phyloP scores from a whole-genome alignment of 768 basidiomycete genomes.

The Suillus weaverae region DNA sequence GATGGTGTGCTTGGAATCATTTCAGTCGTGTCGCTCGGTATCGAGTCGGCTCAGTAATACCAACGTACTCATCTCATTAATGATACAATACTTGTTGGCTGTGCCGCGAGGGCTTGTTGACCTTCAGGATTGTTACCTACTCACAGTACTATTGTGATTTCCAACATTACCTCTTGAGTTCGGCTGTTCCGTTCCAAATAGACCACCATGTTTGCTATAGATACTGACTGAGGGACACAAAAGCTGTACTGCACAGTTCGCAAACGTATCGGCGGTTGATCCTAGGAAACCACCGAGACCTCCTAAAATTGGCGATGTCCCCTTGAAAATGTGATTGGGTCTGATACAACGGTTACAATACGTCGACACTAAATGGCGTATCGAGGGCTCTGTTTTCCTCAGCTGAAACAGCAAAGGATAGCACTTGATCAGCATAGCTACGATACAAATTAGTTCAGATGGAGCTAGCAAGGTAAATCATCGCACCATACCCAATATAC shows the following conservation, averaged over 20 bases:
- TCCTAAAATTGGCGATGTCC: too few species aligned
- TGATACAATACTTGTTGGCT: slow-evolving; percentile 1
- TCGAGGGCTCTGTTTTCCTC: background rate
- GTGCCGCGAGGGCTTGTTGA: background rate
- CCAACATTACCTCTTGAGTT: background rate
- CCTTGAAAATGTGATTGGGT: background rate
- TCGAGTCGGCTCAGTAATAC: background rate
- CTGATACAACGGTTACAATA: background rate
- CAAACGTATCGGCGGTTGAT: background rate
- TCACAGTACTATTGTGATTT: background rate
- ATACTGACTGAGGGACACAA: background rate
- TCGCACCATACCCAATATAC: slow-evolving; percentile 13
- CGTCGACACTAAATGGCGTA: background rate
- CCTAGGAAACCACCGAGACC: background rate
- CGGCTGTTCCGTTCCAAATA: too few species aligned
- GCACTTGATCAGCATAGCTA: background rate
- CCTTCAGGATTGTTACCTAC: background rate
- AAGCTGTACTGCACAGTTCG: background rate
- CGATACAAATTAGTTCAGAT: background rate
- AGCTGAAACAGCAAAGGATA: background rate
- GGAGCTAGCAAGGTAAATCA: background rate
- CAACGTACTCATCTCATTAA: slow-evolving; percentile 1
- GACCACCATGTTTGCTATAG: background rate
- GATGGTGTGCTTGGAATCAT: background rate
- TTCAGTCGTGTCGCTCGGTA: background rate